Base-by-base conservation (phyloP, 208 protist species). In the Acanthamoeba divionensis region DNA sequence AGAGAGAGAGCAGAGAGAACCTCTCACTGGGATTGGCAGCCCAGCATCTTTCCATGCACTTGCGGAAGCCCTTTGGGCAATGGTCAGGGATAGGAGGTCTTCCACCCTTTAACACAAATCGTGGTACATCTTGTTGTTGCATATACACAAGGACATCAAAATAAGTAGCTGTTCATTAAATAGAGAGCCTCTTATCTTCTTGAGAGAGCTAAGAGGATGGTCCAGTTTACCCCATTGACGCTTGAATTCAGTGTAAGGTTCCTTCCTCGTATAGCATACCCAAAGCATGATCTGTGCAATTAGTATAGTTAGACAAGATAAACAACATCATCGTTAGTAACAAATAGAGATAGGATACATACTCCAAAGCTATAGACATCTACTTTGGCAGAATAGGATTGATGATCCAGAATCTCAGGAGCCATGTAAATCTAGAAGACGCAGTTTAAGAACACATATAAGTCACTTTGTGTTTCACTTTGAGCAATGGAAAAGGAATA, bases 61-160 rank as follows among this genome's bases (percentile, higher is more conserved):
- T 33, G 41, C 13, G 29, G 69, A 54, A 79, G n/a, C 24, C 26
- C 41, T 24, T 36, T 26, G 69, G 69, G 69, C 69, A 79, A 48
- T 79, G 69, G 5, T 3, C 4, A 33, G 69, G 69, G 33, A 79
- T 36, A 48, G 41, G n/a, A 13, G 69, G 69, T 12, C 69, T 41
- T 8, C 26, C 18, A 24, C 69, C 69, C 69, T 79, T 52, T 41
- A 79, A n/a, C n/a, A 79, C 69, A 29, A 29, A 47, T n/a, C 12
- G 69, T 15, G 69, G 69, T n/a, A 79, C 36, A 33, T 79, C 75
- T 85, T 48, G 15, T n/a, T n/a, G n/a, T n/a, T n/a, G n/a, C n/a
- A n/a, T n/a, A n/a, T n/a, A n/a, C n/a, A n/a, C n/a, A n/a, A n/a
- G n/a, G n/a, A n/a, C n/a, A n/a, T n/a, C n/a, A n/a, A n/a, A n/a